Evolutionary conservation across 2,329 filamentous ascomycete genomes (phyloP).

Genomic region (Pseudophaeomoniella oleicola): DNA sequence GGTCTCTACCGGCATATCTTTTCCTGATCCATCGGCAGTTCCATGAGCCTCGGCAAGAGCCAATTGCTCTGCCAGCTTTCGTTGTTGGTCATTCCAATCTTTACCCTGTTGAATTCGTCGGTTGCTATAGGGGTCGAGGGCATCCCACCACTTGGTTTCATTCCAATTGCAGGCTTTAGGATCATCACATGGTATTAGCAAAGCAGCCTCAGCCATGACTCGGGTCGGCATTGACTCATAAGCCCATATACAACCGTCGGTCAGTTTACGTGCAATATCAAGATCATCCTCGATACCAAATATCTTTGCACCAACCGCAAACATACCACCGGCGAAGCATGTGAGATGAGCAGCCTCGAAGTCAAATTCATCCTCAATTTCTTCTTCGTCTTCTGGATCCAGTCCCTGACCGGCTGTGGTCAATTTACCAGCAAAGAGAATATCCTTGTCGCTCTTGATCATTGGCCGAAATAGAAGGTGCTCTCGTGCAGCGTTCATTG

Average conservation of each 20-base stretch:
- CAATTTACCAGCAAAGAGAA: slow-evolving; percentile 25
- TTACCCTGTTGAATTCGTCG: slow-evolving; percentile 10
- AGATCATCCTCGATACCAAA: slow-evolving; percentile 41
- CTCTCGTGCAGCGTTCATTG: slow-evolving; percentile 23
- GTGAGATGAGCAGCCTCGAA: slow-evolving; percentile 43
- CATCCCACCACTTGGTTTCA: slow-evolving; percentile 33
- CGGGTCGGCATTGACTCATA: slow-evolving; percentile 41
- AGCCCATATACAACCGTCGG: slow-evolving; percentile 49
- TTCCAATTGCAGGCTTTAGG: slow-evolving; percentile 36
- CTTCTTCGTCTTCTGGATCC: slow-evolving; percentile 5
- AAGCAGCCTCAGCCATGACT: slow-evolving; percentile 47
- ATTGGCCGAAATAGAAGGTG: slow-evolving; percentile 31
- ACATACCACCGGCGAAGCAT: slow-evolving; percentile 50
- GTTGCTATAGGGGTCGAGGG: slow-evolving; percentile 19
- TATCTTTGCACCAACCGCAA: slow-evolving; percentile 42
- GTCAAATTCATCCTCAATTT: slow-evolving; percentile 17
- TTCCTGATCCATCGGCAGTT: neutral
- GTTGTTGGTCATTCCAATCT: slow-evolving; percentile 10
- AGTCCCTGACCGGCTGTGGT: slow-evolving; percentile 5
- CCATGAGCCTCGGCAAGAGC: neutral
- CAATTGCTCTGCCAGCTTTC: slow-evolving; percentile 7
- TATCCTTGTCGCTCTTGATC: slow-evolving; percentile 20
- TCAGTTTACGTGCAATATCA: slow-evolving; percentile 40
- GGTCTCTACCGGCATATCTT: neutral
- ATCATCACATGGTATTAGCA: slow-evolving; percentile 35